phyloP scores from a whole-genome alignment of 2,329 filamentous ascomycete genomes.

The Fonsecaea pugnacius region DNA sequence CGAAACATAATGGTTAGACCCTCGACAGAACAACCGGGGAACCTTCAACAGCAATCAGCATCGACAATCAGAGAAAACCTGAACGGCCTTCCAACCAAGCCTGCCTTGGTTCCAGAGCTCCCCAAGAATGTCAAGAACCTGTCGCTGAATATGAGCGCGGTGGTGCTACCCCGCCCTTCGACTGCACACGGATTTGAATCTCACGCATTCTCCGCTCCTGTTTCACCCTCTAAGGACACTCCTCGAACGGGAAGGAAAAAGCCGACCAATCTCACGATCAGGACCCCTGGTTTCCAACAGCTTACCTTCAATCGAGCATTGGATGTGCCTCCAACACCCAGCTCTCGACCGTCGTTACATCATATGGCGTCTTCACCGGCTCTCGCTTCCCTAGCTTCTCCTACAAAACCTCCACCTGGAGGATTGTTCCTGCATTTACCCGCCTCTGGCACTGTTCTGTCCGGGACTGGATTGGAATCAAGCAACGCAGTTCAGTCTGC shows the following conservation, averaged over 20 bases:
- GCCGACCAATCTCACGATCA: constrained; percentile 64
- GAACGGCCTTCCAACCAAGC: constrained; percentile 45
- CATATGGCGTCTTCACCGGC: constrained; percentile 68
- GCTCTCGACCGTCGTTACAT: constrained; percentile 58
- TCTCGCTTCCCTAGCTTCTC: constrained; percentile 58
- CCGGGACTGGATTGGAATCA: constrained; percentile 33
- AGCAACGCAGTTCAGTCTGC: constrained; percentile 32
- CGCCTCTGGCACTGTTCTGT: constrained; percentile 22
- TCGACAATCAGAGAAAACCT: constrained; percentile 32
- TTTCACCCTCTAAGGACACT: constrained; percentile 63
- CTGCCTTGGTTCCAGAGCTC: constrained; percentile 44
- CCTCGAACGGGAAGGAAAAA: constrained; percentile 59
- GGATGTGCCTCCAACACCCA: constrained; percentile 63
- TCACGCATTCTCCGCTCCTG: constrained; percentile 55
- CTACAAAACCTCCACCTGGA: constrained; percentile 53
- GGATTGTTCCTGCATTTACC: constrained; percentile 51
- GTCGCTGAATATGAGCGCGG: constrained; percentile 62
- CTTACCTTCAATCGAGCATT: constrained; percentile 54
- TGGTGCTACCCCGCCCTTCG: constrained; percentile 50
- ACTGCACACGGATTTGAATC: constrained; percentile 55
- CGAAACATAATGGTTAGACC: constrained; percentile 42
- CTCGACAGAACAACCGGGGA: constrained; percentile 4
- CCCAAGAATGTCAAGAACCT: constrained; percentile 65
- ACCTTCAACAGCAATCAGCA: constrained; percentile 35
- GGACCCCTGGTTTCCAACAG: constrained; percentile 58